Base-by-base conservation (phyloP, 805 yeast genomes). In the Zygosaccharomyces bisporus region DNA sequence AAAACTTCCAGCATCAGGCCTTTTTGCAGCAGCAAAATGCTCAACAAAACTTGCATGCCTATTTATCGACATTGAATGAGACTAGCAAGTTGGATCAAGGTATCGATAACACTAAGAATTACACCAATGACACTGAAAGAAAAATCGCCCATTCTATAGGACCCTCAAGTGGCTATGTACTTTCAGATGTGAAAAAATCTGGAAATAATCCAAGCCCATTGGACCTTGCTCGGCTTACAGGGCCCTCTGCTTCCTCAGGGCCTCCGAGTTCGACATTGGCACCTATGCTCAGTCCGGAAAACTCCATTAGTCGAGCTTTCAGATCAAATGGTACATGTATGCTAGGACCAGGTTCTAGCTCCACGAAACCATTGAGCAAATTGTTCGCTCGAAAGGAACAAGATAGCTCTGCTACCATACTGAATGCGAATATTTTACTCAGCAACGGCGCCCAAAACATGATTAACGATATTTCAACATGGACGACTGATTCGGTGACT, bases 391-490 rank as follows among this genome's bases (percentile, higher is more conserved):
- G 25, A 27, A 39, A 24, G 13, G 35, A 39, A n/a, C n/a, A 40
- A 1, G 34, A 27, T 16, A 38, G 14, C 17, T 14, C 30, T 25
- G 20, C 32, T 23, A 37, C 40, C 17, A 25, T 25, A 18, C 33
- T 44, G 27, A 49, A 49, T 29, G 49, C 49, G 29, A 60, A 56
- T n/a, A 49, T 60, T 2, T 40, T 61, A 17, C 57, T 60, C 35
- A 58, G 56, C 39, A 60, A 58, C 10, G 71, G 81, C 19, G 75
- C 82, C 1, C 77, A 76, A 32, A 73, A 73, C 24, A 79, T 79
- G 84, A 79, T 79, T 53, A 77, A 70, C 54, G 77, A 78, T 52
- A 79, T 79, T 29, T 76, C 81, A 0, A 74, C 73, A 1, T 79
- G 84, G 84, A 78, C 82, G 2, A 60, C 52, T 20, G 60, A 62